These are phyloP conservation scores for Mrakia hoshinonis DNA, from an alignment of 768 basidiomycete genomes.

Conservation along the genomic window DNA sequence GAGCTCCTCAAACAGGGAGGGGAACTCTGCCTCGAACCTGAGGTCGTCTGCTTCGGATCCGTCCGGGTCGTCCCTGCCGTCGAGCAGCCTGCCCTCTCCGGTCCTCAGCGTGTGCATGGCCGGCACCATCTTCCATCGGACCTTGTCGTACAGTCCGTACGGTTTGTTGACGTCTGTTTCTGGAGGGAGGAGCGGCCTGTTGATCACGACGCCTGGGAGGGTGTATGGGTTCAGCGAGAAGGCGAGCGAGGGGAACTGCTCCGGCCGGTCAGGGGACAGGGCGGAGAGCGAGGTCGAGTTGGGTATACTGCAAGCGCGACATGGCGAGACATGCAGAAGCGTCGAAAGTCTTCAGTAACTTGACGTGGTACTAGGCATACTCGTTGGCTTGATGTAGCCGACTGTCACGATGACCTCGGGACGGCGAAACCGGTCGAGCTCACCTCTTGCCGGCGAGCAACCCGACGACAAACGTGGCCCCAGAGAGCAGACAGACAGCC, in stretches of 20 bases:
- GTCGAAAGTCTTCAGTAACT: no score
- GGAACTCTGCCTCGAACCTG: neutral
- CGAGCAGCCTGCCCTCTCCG: neutral
- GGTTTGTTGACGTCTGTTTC: neutral
- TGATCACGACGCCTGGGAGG: slow-evolving; percentile 11
- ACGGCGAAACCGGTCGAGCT: neutral
- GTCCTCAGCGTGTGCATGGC: neutral
- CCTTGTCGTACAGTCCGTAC: slow-evolving; percentile 14
- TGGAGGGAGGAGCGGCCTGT: slow-evolving; percentile 3
- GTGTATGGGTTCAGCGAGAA: slow-evolving; percentile 5
- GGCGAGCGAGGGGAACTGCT: neutral
- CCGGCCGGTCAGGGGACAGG: neutral
- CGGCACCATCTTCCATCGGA: slow-evolving; percentile 20
- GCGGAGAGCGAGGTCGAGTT: neutral
- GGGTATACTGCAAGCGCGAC: neutral
- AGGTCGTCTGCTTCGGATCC: slow-evolving; percentile 10
- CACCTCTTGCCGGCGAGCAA: neutral
- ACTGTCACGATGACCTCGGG: no score
- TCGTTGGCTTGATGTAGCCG: no score
- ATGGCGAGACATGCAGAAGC: no score
- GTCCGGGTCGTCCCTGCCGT: neutral
- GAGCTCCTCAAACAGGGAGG: slow-evolving; percentile 15
- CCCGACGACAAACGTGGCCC: neutral
- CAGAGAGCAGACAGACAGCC: neutral
- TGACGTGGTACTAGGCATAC: no score